Percentiles rank a stretch among this genome's conserved stretches.
Evolutionary conservation across 345 rosid species (phyloP).

Genomic region (Gossypium thurberi): DNA sequence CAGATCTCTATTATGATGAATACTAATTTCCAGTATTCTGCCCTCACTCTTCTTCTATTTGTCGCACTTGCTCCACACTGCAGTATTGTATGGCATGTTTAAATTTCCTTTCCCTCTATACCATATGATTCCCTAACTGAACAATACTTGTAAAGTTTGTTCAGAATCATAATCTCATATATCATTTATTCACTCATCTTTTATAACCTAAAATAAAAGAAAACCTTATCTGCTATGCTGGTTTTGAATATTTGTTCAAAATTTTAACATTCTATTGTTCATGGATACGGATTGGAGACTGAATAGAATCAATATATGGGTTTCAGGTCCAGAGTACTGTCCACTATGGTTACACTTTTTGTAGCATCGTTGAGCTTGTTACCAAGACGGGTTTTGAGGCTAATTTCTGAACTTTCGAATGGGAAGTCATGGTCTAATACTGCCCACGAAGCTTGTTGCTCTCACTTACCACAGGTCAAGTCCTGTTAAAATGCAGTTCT

Average conservation of each 20-base stretch:
- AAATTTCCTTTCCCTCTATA: not conserved
- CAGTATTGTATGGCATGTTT: not conserved
- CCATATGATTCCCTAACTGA: not conserved
- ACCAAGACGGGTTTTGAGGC: constrained; percentile 39
- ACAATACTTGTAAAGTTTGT: not conserved
- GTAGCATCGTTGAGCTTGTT: constrained; percentile 51
- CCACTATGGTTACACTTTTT: constrained; percentile 39
- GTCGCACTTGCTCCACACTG: not conserved
- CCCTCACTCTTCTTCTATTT: not conserved
- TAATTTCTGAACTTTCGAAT: constrained; percentile 36
- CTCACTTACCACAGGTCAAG: constrained; percentile 61
- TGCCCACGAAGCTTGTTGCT: constrained; percentile 61
- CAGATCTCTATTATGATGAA: not conserved
- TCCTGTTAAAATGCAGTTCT: not conserved
- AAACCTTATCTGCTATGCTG: not conserved
- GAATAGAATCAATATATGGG: constrained; percentile 10
- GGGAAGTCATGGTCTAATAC: constrained; percentile 68
- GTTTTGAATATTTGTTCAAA: not conserved
- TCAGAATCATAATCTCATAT: not conserved
- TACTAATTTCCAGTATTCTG: not conserved
- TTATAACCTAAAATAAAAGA: not conserved
- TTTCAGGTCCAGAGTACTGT: constrained; percentile 60
- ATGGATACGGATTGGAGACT: not conserved
- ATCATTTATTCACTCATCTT: not conserved
- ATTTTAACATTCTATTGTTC: not conserved